Evolutionary conservation across 2,329 filamentous ascomycete species (phyloP).

Genomic region (Shiraia sp.): DNA sequence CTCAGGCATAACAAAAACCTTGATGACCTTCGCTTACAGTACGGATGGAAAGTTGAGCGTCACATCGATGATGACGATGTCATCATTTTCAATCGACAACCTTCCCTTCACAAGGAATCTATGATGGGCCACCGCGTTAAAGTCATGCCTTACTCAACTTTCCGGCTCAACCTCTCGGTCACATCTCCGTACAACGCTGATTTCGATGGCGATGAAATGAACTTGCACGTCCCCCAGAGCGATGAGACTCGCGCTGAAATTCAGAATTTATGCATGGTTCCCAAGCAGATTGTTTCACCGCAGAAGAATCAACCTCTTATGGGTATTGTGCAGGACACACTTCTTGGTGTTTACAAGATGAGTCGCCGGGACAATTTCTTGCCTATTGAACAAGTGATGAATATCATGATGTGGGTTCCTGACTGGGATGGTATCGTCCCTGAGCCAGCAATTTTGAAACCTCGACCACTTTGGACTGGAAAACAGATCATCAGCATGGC

Average conservation of each 20-base stretch:
- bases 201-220: conserved; percentile 99
- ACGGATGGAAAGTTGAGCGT: conserved; percentile 98
- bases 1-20: conserved; percentile 89
- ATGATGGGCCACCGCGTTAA: conserved; percentile 99
- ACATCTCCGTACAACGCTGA: conserved; percentile 99
- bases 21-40: conserved; percentile 83
- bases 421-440: conserved; percentile 97
- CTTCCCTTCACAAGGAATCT: conserved; percentile 98
- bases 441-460: conserved; percentile 90
- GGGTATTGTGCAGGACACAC: conserved; percentile 98
- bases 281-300: conserved; percentile 95
- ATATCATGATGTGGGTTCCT: conserved; percentile 95
- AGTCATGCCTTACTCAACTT: conserved; percentile 99
- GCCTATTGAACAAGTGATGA: conserved; percentile 90
- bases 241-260: conserved; percentile 96
- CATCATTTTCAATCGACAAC: conserved; percentile 99
- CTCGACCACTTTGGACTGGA: conserved; percentile 90
- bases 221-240: conserved; percentile 96
- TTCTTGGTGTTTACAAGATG: conserved; percentile 96
- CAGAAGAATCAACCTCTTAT: conserved; percentile 96
- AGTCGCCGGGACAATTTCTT: conserved; percentile 91
- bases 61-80: conserved; percentile 95
- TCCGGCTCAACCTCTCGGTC: conserved; percentile 94
- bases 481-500: conserved; percentile 97
- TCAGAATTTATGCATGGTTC: conserved; percentile 94